Evolutionary conservation across 768 basidiomycete species (phyloP).

Genomic region (Mycena galericulata): DNA sequence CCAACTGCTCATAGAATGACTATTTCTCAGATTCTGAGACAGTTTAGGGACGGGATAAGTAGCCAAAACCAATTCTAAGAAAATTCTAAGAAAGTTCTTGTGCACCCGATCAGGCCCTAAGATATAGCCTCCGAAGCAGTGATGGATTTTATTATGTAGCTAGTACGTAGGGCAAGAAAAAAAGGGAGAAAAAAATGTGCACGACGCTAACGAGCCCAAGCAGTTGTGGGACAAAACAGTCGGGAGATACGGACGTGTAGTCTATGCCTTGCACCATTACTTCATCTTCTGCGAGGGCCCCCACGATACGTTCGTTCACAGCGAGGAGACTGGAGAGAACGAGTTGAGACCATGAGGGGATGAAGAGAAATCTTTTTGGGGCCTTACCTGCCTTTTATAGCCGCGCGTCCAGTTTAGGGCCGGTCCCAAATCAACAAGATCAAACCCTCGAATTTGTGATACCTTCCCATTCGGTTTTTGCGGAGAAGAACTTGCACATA

Average conservation of each 20-base stretch:
- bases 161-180: conserved; percentile 3
- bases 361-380: conserved; percentile 33
- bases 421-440: neutral
- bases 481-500: too few species aligned
- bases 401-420: conserved; percentile 12
- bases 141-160: conserved; percentile 25
- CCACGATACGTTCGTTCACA: conserved; percentile 57
- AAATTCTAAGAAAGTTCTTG: too few species aligned
- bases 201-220: conserved; percentile 89
- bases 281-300: conserved; percentile 92
- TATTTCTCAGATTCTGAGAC: too few species aligned
- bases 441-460: too few species aligned
- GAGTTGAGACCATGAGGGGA: conserved; percentile 61
- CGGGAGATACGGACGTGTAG: conserved; percentile 92
- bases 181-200: conserved; percentile 68
- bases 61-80: too few species aligned
- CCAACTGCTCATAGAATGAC: too few species aligned
- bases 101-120: too few species aligned
- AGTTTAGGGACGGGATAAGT: too few species aligned
- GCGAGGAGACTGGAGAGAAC: conserved; percentile 44
- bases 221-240: conserved; percentile 63
- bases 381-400: conserved; percentile 27
- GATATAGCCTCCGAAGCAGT: conserved; percentile 20
- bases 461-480: too few species aligned
- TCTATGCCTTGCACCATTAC: conserved; percentile 90